Evolutionary conservation across 179 eudicot species (phyloP), one percentile per base, ranked within the genome.

Genomic region (Actinidia chinensis): DNA sequence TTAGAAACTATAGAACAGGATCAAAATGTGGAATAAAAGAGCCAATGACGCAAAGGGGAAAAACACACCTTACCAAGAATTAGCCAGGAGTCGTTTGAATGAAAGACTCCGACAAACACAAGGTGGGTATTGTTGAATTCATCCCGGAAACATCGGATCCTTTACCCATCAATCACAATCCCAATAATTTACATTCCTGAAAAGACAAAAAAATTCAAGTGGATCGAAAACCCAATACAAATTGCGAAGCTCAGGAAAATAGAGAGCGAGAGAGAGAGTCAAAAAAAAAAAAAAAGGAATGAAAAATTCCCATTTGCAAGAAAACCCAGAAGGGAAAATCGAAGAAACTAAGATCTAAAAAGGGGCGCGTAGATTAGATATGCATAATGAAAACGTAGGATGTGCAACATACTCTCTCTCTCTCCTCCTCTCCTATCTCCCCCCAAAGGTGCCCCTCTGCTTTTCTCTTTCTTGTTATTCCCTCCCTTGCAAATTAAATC

Each of bases 301-400:
- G 36, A 79, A 71, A 83, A 68, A 79, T 71, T 60, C 83, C 87
- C 91, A 78, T 63, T 73, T 78, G 70, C 71, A 81, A 79, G 79
- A 66, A 75, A 89, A 79, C 81, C 84, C 79, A 82, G 92, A 82
- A 80, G 84, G 78, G 84, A 61, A 86, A 64, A 64, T 44, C 60
- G 47, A 73, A 71, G 43, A 84, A 85, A 83, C 79, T 80, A 93
- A 86, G 95, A 92, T 90, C 93, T 89, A 86, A 85, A 74, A 76
- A 82, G 82, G 84, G 79, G 85, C 68, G 81, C 82, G 87, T n/a
- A n/a, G n/a, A n/a, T n/a, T 51, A 28, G 63, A 74, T 68, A 82
- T 78, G 78, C 64, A 76, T 17, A 85, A 85, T 76, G 80, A 84
- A 88, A 87, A 88, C 87, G 87, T 89, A 87, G 86, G 91, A 85